Percentiles rank a stretch among this genome's conserved stretches.
These are phyloP conservation scores for Ophiocordyceps robertsii DNA, from an alignment of 2,329 filamentous ascomycete species.

Conservation along the genomic window DNA sequence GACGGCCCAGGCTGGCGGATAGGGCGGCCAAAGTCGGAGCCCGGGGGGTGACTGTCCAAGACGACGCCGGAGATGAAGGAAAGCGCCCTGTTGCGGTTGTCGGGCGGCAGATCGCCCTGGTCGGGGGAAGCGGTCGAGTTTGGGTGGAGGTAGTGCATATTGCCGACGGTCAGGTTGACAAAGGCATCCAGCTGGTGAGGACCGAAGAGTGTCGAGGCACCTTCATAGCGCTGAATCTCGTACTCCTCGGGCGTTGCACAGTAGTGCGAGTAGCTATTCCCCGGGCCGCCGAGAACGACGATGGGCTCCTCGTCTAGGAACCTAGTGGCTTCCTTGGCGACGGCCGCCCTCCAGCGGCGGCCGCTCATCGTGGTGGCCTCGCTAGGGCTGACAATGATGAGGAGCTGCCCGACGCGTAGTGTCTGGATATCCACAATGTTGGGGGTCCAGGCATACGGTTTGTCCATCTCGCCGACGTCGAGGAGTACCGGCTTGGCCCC, in stretches of 20 bases:
- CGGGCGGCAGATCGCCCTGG: constrained; percentile 53
- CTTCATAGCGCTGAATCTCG: constrained; percentile 77
- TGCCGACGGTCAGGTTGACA: constrained; percentile 72
- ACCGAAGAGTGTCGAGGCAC: constrained; percentile 83
- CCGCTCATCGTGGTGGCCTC: constrained; percentile 91
- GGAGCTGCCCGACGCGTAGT: constrained; percentile 69
- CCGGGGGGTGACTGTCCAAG: constrained; percentile 52
- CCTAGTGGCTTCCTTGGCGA: constrained; percentile 36
- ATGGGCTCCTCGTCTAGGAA: constrained; percentile 42
- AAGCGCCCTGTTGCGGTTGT: constrained; percentile 63
- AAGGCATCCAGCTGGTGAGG: constrained; percentile 73
- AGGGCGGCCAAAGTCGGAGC: constrained; percentile 59
- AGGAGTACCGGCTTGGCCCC: constrained; percentile 72
- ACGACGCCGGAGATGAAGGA: constrained; percentile 73
- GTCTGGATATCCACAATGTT: constrained; percentile 86
- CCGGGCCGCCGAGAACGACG: constrained; percentile 79
- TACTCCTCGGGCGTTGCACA: constrained; percentile 72
- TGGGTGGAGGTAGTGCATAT: constrained; percentile 23
- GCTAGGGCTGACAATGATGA: constrained; percentile 73
- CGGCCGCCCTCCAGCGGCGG: constrained; percentile 67
- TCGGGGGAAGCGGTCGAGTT: constrained; percentile 25
- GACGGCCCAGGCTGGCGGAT: constrained; percentile 35
- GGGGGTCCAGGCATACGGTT: constrained; percentile 76
- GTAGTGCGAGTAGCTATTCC: constrained; percentile 84
- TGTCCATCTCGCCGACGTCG: constrained; percentile 69